Evolutionary conservation across 768 basidiomycete species (phyloP), one percentile per base, ranked within the genome.

Genomic region (Leccinellum rugosiceps): DNA sequence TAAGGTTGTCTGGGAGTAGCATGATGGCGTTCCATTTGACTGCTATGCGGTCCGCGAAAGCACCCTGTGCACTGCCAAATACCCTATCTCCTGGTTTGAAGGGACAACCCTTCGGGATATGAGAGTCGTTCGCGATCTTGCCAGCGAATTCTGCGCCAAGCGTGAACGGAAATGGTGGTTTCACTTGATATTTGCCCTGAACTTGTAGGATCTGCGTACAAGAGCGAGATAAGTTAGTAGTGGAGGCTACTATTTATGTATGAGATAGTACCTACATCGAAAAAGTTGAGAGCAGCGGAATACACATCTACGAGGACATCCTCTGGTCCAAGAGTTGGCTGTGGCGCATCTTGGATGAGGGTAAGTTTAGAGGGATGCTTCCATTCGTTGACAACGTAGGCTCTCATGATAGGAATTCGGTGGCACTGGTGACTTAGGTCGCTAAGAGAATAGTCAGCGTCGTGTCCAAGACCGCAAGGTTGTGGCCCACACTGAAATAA

Each of bases 91-190:
- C 96, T 3, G 80, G 83, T 66, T 86, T 85, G 65, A 86, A 90
- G 0, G 81, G 79, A 68, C 92, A 96, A 7, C 85, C 89, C 28
- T 79, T 68, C 4, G 95, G 95, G 23, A 96, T 86, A 23, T 86
- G 88, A 4, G 90, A 92, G 59, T 79, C 72, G 15, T 66, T 59
- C 8, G 88, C 78, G 58, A 98, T 85, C 55, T 74, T 79, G 0
- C 96, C 96, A 3, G 94, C 83, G 65, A 98, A 90, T 71, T 99
- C 91, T 35, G 83, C 77, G 15, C 94, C 94, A 6, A 94, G 81
- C 6, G 85, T 79, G 73, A 95, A 97, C 0, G 95, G 95, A 38
- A 92, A 78, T 0, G 90, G 82, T 0, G 91, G 92, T 67, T 94
- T 87, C 53, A 73, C 71, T 67, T 96, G 94, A 69, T 96, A 90